Evolutionary conservation across 768 basidiomycete genomes (phyloP).

Genomic region (Suillus clintonianus): DNA sequence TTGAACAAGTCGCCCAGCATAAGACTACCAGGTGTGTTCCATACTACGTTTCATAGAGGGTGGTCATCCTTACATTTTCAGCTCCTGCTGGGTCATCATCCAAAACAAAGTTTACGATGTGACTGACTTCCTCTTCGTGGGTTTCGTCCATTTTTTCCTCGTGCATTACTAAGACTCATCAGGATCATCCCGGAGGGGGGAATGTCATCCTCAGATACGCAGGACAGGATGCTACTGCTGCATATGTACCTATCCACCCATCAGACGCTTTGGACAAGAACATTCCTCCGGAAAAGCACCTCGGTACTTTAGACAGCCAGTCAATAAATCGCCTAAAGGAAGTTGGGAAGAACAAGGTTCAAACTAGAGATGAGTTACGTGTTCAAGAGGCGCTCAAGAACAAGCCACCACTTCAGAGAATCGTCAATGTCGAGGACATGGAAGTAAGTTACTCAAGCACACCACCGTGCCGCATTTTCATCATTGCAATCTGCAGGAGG

Average conservation of each 20-base stretch:
- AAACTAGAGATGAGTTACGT: constrained; percentile 71
- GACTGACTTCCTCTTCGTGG: constrained; percentile 71
- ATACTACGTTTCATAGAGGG: constrained; percentile 4
- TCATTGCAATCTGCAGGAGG: constrained; percentile 42
- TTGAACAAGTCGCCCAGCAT: constrained; percentile 64
- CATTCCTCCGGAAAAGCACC: constrained; percentile 67
- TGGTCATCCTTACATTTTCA: constrained; percentile 25
- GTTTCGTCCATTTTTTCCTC: constrained; percentile 8
- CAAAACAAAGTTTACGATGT: constrained; percentile 83
- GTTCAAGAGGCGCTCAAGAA: constrained; percentile 59
- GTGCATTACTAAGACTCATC: constrained; percentile 8
- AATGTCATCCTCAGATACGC: constrained; percentile 82
- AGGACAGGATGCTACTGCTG: constrained; percentile 80
- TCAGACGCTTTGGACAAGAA: constrained; percentile 76
- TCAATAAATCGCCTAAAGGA: constrained; percentile 41
- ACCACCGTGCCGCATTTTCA: not conserved
- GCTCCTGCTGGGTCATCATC: constrained; percentile 87
- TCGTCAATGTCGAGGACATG: constrained; percentile 79
- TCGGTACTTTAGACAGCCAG: constrained; percentile 61
- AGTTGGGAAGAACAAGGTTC: constrained; percentile 42
- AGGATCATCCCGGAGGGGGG: constrained; percentile 83
- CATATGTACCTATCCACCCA: constrained; percentile 83
- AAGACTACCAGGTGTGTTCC: constrained; percentile 48
- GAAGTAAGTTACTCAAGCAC: constrained; percentile 52
- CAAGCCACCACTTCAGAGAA: constrained; percentile 66